Evolutionary conservation across 1,139 yeast genomes (phyloP).

Genomic region (Chernovozyma aurita): DNA sequence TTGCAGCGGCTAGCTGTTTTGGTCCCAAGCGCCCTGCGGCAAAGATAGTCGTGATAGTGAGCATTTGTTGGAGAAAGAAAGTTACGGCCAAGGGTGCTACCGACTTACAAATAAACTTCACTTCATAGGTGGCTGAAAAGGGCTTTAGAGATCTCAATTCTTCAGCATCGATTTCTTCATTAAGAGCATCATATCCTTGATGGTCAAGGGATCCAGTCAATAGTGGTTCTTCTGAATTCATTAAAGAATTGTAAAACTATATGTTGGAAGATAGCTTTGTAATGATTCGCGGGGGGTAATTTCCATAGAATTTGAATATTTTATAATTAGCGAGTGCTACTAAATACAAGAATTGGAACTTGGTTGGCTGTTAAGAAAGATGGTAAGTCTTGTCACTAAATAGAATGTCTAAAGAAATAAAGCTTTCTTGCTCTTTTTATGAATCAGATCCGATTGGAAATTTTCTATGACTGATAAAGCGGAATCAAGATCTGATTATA

Average conservation of each 20-base stretch:
- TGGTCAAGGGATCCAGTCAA: slow-evolving; percentile 22
- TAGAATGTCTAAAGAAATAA: too few relatives aligned
- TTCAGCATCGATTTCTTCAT: slow-evolving; percentile 5
- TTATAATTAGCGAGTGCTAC: too few relatives aligned
- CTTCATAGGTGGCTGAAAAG: slow-evolving; percentile 15
- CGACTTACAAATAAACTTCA: slow-evolving; percentile 27
- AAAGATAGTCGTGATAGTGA: slow-evolving; percentile 46
- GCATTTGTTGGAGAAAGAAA: slow-evolving; percentile 45
- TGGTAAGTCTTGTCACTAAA: too few relatives aligned
- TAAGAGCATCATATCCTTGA: slow-evolving; percentile 15
- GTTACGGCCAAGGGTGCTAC: slow-evolving; percentile 46
- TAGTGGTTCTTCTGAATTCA: slow-evolving; percentile 31
- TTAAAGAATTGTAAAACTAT: slow-evolving; percentile 6
- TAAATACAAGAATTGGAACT: too few relatives aligned
- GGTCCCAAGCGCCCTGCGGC: slow-evolving; percentile 47
- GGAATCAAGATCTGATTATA: too few relatives aligned
- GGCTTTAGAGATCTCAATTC: not conserved
- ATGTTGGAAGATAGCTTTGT: too few relatives aligned
- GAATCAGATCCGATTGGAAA: too few relatives aligned
- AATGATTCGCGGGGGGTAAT: too few relatives aligned
- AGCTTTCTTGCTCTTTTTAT: too few relatives aligned
- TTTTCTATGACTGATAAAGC: too few relatives aligned
- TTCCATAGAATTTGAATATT: too few relatives aligned
- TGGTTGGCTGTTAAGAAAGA: too few relatives aligned
- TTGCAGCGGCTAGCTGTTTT: slow-evolving; percentile 44